These are phyloP conservation scores for Mycena kentingensis DNA, from an alignment of 768 basidiomycete genomes.

Conservation along the genomic window DNA sequence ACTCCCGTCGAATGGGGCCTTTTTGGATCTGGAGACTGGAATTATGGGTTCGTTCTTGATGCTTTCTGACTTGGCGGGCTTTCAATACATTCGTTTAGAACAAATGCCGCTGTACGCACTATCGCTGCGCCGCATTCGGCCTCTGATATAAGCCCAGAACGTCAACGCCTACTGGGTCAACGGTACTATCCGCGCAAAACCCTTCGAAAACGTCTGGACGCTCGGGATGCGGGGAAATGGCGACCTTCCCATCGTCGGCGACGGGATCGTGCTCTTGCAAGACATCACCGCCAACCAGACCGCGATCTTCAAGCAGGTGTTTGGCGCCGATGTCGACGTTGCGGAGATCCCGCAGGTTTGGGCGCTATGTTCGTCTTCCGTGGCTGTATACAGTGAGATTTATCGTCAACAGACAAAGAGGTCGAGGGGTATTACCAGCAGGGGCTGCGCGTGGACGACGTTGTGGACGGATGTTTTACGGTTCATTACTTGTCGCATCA, in stretches of 20 bases:
- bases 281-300: conserved; percentile 63
- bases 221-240: conserved; percentile 71
- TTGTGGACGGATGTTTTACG: too few species aligned
- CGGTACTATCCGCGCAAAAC: conserved; percentile 58
- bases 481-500: too few species aligned
- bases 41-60: conserved; percentile 35
- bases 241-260: conserved; percentile 57
- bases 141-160: conserved; percentile 21
- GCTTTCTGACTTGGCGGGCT: background rate
- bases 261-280: conserved; percentile 52
- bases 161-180: conserved; percentile 65
- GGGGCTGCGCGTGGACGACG: conserved; percentile 62
- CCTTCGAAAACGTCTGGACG: conserved; percentile 65
- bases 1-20: conserved; percentile 66
- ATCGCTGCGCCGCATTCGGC: background rate
- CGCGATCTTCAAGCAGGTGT: conserved; percentile 56
- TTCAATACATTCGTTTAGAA: background rate
- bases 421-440: conserved; percentile 68
- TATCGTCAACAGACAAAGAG: conserved; percentile 45
- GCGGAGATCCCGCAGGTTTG: conserved; percentile 65
- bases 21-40: conserved; percentile 61
- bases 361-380: conserved; percentile 42
- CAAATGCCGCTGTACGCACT: conserved; percentile 4
- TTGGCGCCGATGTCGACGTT: conserved; percentile 43
- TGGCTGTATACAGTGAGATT: background rate